Percentiles rank a stretch among this genome's conserved stretches.
These are phyloP conservation scores for Opeltia flavorubescens DNA, from an alignment of 495 filamentous ascomycete species.

Conservation along the genomic window DNA sequence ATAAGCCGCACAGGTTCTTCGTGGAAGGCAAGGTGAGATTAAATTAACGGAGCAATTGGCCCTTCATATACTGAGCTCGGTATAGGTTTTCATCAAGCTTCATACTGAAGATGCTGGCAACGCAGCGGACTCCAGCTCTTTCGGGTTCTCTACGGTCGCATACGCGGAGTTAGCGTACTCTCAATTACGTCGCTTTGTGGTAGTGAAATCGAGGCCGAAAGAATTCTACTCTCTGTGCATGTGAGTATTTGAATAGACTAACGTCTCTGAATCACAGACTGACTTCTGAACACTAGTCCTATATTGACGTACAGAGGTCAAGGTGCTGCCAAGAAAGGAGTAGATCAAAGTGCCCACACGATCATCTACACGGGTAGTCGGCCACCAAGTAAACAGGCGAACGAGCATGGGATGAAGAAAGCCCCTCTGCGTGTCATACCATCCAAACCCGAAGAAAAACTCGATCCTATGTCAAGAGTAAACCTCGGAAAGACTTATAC, in stretches of 20 bases:
- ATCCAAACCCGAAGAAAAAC: slow-evolving; percentile 10
- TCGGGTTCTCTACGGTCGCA: slow-evolving; percentile 7
- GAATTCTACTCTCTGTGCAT: slow-evolving; percentile 1
- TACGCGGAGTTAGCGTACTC: slow-evolving; percentile 2
- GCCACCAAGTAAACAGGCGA: neutral
- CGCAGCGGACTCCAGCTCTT: neutral
- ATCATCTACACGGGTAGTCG: slow-evolving; percentile 22
- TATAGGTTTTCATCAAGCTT: slow-evolving; percentile 11
- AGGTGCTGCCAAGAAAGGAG: slow-evolving; percentile 21
- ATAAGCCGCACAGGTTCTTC: neutral
- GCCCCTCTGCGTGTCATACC: slow-evolving; percentile 20
- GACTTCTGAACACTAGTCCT: slow-evolving; percentile 7
- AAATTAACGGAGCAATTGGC: neutral
- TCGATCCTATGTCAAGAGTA: slow-evolving; percentile 28
- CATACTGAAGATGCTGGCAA: slow-evolving; percentile 6
- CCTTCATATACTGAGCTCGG: neutral
- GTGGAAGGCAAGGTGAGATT: slow-evolving; percentile 1
- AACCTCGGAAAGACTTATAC: slow-evolving; percentile 36
- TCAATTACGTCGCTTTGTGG: slow-evolving; percentile 14
- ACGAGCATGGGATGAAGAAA: slow-evolving; percentile 22
- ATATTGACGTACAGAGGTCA: slow-evolving; percentile 25
- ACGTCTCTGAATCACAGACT: neutral
- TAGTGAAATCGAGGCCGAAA: slow-evolving; percentile 6
- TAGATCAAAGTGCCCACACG: slow-evolving; percentile 24
- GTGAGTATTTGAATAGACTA: neutral